Conservation (phyloP, 2,329 filamentous ascomycete genomes). For the Capronia epimyces region DNA sequence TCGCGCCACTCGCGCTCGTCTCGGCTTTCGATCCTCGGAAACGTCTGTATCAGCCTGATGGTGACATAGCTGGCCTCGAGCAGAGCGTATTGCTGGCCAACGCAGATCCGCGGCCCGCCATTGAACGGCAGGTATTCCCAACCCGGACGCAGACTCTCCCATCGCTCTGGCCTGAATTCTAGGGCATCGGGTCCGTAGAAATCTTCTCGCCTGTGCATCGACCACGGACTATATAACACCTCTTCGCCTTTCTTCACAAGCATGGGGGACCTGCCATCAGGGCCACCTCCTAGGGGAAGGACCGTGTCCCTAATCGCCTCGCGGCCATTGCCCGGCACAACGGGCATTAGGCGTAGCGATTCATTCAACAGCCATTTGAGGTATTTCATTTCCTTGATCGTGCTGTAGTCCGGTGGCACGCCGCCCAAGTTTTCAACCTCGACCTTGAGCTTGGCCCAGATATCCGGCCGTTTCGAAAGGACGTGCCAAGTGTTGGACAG, state of each 20-base stretch:
- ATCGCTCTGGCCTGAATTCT: constrained; percentile 37
- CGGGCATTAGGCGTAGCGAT: constrained; percentile 42
- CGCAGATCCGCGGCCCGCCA: constrained; percentile 30
- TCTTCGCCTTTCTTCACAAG: constrained; percentile 44
- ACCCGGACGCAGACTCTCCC: constrained; percentile 31
- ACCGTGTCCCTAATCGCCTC: constrained; percentile 39
- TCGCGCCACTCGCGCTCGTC: constrained; percentile 40
- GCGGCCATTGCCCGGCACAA: constrained; percentile 39
- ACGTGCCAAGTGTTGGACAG: constrained; percentile 34
- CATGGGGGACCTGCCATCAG: constrained; percentile 43
- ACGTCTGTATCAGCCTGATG: constrained; percentile 67
- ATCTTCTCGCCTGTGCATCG: constrained; percentile 32
- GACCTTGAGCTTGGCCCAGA: constrained; percentile 43
- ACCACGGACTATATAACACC: constrained; percentile 43
- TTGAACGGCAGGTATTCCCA: constrained; percentile 37
- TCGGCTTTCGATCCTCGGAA: constrained; percentile 53
- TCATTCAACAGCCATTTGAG: constrained; percentile 31
- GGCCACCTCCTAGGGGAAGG: constrained; percentile 47
- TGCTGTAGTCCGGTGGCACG: constrained; percentile 23
- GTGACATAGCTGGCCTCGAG: constrained; percentile 65
- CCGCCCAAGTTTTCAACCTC: constrained; percentile 29
- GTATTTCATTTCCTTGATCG: constrained; percentile 28
- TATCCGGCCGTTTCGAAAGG: constrained; percentile 31
- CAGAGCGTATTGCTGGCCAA: constrained; percentile 70
- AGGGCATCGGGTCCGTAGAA: constrained; percentile 34